phyloP scores from a whole-genome alignment of 331 rosid genomes.

The Quercus lobata region DNA sequence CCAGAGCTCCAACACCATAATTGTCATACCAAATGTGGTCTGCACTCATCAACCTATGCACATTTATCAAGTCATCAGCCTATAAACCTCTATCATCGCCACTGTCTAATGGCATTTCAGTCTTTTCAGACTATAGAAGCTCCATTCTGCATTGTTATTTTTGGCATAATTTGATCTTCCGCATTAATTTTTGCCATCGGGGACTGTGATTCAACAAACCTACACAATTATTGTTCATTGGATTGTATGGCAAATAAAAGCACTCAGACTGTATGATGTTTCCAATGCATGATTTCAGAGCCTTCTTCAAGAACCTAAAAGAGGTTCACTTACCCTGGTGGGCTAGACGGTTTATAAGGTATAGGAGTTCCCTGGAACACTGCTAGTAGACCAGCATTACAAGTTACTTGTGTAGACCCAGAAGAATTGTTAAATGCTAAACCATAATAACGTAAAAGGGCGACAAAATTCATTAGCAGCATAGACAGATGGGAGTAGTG shows the following conservation, averaged over 20 bases:
- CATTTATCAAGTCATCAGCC: not conserved
- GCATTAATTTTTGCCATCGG: not conserved
- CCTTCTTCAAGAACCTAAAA: no score
- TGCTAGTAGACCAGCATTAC: no score
- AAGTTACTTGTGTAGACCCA: not conserved
- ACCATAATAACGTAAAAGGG: not conserved
- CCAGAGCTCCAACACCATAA: no score
- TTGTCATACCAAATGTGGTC: no score
- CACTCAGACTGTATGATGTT: no score
- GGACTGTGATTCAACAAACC: no score
- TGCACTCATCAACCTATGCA: not conserved
- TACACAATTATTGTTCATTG: no score
- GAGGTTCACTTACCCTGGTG: no score
- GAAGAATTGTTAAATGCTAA: not conserved
- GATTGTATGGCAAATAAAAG: no score
- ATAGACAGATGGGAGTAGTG: not conserved
- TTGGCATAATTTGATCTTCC: not conserved
- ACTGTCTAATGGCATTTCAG: not conserved
- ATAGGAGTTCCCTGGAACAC: not conserved
- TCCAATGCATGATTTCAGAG: no score
- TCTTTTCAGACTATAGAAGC: not conserved
- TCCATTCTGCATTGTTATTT: not conserved
- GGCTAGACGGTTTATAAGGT: not conserved
- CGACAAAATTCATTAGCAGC: not conserved
- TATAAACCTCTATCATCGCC: not conserved